Base-by-base conservation (phyloP, 2,329 filamentous ascomycete genomes). In the Atkinsonella texensis region DNA sequence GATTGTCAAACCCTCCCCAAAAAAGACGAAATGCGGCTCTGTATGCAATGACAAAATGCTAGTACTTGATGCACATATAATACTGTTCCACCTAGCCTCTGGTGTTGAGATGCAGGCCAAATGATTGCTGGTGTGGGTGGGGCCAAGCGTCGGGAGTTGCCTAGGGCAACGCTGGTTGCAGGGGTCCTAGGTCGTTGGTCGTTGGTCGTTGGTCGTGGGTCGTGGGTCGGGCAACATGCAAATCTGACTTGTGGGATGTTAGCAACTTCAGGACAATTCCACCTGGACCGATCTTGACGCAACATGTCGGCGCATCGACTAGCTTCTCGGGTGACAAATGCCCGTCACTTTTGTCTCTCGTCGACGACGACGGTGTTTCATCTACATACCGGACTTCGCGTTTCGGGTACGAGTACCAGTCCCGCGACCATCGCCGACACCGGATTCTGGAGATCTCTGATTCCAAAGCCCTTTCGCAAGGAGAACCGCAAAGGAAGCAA, bases 381-480 rank as follows among this genome's bases (percentile, higher is more conserved):
- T 20, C 28, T 23, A 13, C 32, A 20, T 11, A 12, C 38, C 32
- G 45, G 39, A 40, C n/a, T 46, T 44, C 65, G 68, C 20, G 57
- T 58, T 48, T 62, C 65, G 41, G 71, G 70, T 54, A 69, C 70
- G 40, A 71, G 70, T 54, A 69, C 70, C 0, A 61, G 62, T 11
- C 63, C 74, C 10, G 77, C 74, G n/a, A 74, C 72, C 42, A 68
- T 84, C 50, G 68, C 71, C 23, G 74, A 82, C 57, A 56, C 73
- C 6, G 79, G 79, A 10, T 82, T 89, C 65, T 89, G 86, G 86
- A 78, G 74, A 58, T 78, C 76, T 10, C 69, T 89, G 54, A 68
- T 89, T 47, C 85, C 86, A 2, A 87, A 84, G 59, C 76, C 79
- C n/a, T 62, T 83, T 45, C 78, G 80, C 55, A 67, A 64, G 47